Conservation (phyloP, 2,329 filamentous ascomycete genomes). For the Zymoseptoria crescenta region DNA sequence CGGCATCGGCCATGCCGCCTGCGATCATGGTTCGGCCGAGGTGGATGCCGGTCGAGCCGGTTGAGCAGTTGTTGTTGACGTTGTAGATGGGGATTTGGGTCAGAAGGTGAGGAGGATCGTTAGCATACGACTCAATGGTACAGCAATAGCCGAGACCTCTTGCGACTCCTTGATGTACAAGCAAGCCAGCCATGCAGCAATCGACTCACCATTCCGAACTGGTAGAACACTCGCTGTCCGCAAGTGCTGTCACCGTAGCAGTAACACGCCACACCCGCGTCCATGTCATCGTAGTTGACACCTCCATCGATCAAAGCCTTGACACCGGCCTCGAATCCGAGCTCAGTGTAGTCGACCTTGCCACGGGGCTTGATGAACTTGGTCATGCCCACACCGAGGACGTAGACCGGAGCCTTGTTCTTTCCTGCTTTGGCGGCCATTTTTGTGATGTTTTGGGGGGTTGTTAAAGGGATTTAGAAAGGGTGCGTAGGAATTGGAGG, state of each 20-base stretch:
- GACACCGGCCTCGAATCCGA: slow-evolving; percentile 85
- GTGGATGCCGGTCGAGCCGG: slow-evolving; percentile 78
- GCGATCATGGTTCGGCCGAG: slow-evolving; percentile 74
- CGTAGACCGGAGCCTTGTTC: slow-evolving; percentile 49
- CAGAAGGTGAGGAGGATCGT: slow-evolving; percentile 22
- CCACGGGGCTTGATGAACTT: slow-evolving; percentile 97
- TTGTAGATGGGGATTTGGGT: slow-evolving; percentile 94
- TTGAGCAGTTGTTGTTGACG: slow-evolving; percentile 97
- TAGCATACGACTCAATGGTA: neutral
- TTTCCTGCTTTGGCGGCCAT: slow-evolving; percentile 21
- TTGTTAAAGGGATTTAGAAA: neutral
- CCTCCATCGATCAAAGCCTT: slow-evolving; percentile 80
- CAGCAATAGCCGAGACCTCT: neutral
- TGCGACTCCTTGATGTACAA: neutral
- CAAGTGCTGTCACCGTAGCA: slow-evolving; percentile 94
- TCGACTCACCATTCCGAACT: slow-evolving; percentile 56
- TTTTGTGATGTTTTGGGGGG: slow-evolving; percentile 1
- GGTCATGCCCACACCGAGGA: slow-evolving; percentile 96
- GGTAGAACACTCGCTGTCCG: slow-evolving; percentile 95
- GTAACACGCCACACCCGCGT: slow-evolving; percentile 90
- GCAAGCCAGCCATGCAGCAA: neutral
- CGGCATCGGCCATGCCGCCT: slow-evolving; percentile 66
- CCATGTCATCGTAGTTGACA: slow-evolving; percentile 93
- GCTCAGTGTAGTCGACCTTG: slow-evolving; percentile 87
- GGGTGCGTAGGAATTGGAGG: neutral